Conservation (phyloP, 1,284 basidiomycete genomes). For the Boletus sp. region DNA sequence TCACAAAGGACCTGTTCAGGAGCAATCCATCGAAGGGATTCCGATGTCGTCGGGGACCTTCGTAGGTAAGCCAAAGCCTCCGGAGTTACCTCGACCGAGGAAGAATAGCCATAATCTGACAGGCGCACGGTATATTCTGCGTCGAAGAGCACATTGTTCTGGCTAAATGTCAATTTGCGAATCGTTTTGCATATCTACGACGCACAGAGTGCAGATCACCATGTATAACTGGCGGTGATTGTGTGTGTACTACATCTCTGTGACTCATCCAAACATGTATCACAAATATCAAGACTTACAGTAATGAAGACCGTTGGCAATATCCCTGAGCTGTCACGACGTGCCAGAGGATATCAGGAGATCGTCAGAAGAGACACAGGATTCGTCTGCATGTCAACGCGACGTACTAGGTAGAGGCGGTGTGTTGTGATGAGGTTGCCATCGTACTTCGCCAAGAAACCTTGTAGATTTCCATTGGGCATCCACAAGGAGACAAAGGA, state of each 20-base stretch:
- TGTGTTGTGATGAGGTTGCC: background rate
- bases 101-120: conserved; percentile 4
- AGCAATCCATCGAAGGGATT: conserved; percentile 8
- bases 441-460: background rate
- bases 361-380: background rate
- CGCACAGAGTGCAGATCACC: conserved; percentile 9
- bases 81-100: background rate
- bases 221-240: conserved; percentile 4
- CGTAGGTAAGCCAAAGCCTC: background rate
- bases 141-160: conserved; percentile 16
- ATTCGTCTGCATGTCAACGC: background rate
- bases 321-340: conserved; percentile 5
- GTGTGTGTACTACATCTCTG: conserved; percentile 5
- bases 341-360: background rate
- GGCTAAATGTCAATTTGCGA: background rate
- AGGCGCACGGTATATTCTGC: conserved; percentile 11
- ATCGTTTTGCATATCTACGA: background rate
- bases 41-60: background rate
- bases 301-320: conserved; percentile 11
- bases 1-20: conserved; percentile 6
- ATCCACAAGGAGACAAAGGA: conserved; percentile 7
- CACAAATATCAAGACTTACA: background rate
- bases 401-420: conserved; percentile 8
- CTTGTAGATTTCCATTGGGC: conserved; percentile 9
- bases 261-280: background rate